Base-by-base conservation (phyloP, 116 monocot species). In the Papilionanthe hybrid region DNA sequence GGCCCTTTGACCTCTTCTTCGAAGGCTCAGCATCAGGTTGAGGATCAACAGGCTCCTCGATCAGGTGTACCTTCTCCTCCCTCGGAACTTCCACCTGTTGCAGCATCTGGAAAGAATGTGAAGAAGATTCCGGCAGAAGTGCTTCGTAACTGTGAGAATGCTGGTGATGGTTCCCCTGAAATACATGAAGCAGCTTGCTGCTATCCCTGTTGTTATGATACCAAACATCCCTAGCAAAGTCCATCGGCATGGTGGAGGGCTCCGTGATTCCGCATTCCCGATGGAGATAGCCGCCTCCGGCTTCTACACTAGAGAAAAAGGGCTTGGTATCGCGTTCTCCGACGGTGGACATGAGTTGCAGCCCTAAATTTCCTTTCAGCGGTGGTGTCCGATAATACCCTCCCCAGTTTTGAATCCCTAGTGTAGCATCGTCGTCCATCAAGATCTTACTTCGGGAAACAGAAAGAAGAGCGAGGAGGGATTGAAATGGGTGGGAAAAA, bases 291-390 rank as follows among this genome's bases (percentile, higher is more conserved):
- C 71, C 56, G 4, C 78, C 78, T 28, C 73, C 81, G 0, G 85
- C 72, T 0, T 86, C 69, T 43, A 73, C 81, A 13, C 75, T n/a
- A 47, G 75, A 49, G 49, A 75, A 25, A 42, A 75, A 41, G 82
- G 78, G 77, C 79, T 93, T 93, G 22, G 91, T 77, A 48, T 93
- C 91, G 5, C 88, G 77, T 28, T 86, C 86, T 0, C 76, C 73
- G 41, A 74, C 65, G 63, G 22, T 77, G 7, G 91, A 76, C 86
- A 86, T 88, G 22, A 88, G 72, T 66, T 86, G 84, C 77, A 91
- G 76, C 27, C 86, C 89, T 8, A 87, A 49, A 56, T 49, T 83
- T 48, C 79, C 82, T 80, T 76, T 85, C 77, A 71, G 7, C 15
- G 86, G 87, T 5, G 73, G 85, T 5, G 76, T 43, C 17, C 81